Evolutionary conservation across 768 basidiomycete species (phyloP).

Genomic region (Boletus rubroflammeus): DNA sequence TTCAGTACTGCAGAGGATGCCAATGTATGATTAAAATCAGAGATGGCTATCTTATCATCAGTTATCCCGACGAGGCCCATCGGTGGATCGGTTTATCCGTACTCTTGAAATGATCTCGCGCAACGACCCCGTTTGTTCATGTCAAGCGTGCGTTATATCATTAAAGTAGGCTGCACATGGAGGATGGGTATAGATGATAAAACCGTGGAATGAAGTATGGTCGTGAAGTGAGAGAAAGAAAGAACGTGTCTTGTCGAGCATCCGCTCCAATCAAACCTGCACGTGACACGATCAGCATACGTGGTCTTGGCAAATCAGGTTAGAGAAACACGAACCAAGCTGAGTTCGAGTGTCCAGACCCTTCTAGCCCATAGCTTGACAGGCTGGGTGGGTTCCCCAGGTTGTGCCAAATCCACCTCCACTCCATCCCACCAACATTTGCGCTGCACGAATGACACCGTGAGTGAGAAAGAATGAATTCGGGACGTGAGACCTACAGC

Average conservation of each 20-base stretch:
- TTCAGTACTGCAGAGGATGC: not conserved
- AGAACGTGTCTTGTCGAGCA: constrained; percentile 2
- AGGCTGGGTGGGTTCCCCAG: constrained; percentile 46
- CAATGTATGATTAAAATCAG: not conserved
- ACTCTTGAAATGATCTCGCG: not conserved
- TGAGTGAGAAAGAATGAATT: not conserved
- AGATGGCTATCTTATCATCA: not conserved
- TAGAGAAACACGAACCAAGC: constrained; percentile 58
- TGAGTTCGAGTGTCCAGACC: constrained; percentile 97
- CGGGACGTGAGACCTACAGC: constrained; percentile 61
- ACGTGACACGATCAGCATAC: not conserved
- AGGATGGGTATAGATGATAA: constrained; percentile 26
- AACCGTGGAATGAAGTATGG: constrained; percentile 15
- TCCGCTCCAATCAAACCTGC: constrained; percentile 17
- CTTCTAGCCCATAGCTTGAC: constrained; percentile 96
- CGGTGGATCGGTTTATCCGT: not conserved
- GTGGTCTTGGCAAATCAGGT: not conserved
- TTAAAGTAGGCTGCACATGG: constrained; percentile 26
- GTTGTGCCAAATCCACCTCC: constrained; percentile 75
- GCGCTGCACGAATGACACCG: constrained; percentile 48
- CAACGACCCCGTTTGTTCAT: not conserved
- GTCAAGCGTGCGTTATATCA: constrained; percentile 24
- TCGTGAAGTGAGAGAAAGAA: constrained; percentile 15
- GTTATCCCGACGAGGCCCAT: not conserved
- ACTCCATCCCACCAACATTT: constrained; percentile 99